Evolutionary conservation across 2,329 filamentous ascomycete genomes (phyloP).

Genomic region (Neonectria punicea): DNA sequence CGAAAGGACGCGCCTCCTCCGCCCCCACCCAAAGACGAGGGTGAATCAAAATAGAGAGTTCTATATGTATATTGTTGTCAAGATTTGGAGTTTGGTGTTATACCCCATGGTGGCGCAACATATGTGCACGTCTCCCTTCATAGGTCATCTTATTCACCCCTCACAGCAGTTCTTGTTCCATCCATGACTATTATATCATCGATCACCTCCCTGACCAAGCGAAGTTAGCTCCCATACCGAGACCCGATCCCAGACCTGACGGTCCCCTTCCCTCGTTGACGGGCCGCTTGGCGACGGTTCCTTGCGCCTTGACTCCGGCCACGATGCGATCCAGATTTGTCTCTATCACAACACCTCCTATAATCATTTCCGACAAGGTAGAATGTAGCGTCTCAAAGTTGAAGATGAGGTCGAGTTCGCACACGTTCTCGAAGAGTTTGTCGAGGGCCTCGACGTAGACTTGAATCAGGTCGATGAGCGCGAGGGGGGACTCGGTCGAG

Average conservation of each 20-base stretch:
- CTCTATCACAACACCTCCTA: conserved; percentile 93
- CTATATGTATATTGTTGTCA: conserved; percentile 40
- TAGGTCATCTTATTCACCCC: conserved; percentile 34
- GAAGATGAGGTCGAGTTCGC: conserved; percentile 97
- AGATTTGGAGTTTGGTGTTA: conserved; percentile 45
- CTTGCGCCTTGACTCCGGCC: conserved; percentile 81
- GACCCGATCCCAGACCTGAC: conserved; percentile 58
- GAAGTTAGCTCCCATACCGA: conserved; percentile 68
- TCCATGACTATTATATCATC: conserved; percentile 17
- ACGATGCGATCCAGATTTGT: conserved; percentile 91
- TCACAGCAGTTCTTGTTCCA: conserved; percentile 17
- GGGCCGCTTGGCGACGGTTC: conserved; percentile 80
- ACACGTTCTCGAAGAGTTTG: conserved; percentile 96
- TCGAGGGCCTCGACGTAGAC: conserved; percentile 98
- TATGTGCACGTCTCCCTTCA: conserved; percentile 40
- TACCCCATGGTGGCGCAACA: conserved; percentile 33
- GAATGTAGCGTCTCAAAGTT: conserved; percentile 98
- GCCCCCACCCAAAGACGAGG: conserved; percentile 37
- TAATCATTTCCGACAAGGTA: conserved; percentile 91
- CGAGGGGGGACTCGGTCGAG: conserved; percentile 93
- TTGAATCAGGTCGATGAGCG: conserved; percentile 95
- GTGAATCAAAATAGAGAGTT: conserved; percentile 43
- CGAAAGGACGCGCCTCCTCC: conserved; percentile 51
- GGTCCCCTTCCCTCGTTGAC: conserved; percentile 72
- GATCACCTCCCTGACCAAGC: conserved; percentile 60